Evolutionary conservation across 352 stramenopile species (phyloP).

Genomic region (Phytophthora sojae): DNA sequence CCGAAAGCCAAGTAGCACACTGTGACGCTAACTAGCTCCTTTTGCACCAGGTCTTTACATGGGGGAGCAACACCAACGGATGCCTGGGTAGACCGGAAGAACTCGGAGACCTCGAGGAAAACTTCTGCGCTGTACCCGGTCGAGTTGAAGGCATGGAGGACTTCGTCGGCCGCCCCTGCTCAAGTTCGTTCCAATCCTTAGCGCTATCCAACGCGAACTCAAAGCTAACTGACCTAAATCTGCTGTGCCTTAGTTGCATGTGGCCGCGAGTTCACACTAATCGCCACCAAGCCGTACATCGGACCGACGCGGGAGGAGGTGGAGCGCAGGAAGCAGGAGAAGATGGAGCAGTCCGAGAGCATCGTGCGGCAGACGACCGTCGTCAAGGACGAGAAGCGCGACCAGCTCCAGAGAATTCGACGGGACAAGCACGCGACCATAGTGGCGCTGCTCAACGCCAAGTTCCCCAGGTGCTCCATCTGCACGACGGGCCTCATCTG

Average conservation of each 20-base stretch:
- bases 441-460: slow-evolving; percentile 55
- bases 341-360: slow-evolving; percentile 50
- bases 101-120: slow-evolving; percentile 73
- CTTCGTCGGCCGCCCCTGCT: slow-evolving; percentile 77
- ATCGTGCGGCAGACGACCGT: slow-evolving; percentile 60
- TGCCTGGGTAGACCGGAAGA: slow-evolving; percentile 86
- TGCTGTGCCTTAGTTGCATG: slow-evolving; percentile 70
- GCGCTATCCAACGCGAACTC: background rate
- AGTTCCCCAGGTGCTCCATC: slow-evolving; percentile 72
- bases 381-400: slow-evolving; percentile 46
- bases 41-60: slow-evolving; percentile 86
- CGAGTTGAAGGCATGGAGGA: slow-evolving; percentile 75
- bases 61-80: slow-evolving; percentile 93
- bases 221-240: background rate
- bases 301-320: slow-evolving; percentile 81
- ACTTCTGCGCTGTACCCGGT: slow-evolving; percentile 82
- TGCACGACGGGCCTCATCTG: slow-evolving; percentile 74
- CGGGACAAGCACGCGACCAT: slow-evolving; percentile 53
- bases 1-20: background rate
- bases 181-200: slow-evolving; percentile 46
- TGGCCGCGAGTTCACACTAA: slow-evolving; percentile 92
- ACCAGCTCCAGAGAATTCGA: slow-evolving; percentile 58
- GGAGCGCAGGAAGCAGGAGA: slow-evolving; percentile 48
- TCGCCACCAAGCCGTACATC: slow-evolving; percentile 94
- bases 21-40: background rate